phyloP scores from a whole-genome alignment of 768 basidiomycete species.

The Pholiota conissans region DNA sequence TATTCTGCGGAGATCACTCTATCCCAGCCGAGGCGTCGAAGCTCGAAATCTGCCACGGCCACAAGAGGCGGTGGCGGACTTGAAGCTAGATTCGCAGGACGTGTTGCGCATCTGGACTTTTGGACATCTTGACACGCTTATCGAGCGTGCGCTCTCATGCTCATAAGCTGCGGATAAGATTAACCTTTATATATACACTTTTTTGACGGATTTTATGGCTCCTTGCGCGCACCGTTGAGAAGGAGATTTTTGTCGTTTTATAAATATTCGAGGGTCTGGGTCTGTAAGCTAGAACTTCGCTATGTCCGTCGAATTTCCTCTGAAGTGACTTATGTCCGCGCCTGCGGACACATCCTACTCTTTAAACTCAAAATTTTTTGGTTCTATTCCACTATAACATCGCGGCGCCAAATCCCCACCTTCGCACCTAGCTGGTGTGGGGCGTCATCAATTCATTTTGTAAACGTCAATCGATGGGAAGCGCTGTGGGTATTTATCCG shows the following conservation, averaged over 20 bases:
- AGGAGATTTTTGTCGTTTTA: too few species aligned
- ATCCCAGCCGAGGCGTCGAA: background rate
- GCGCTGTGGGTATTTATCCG: too few species aligned
- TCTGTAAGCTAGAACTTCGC: too few species aligned
- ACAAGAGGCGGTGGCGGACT: background rate
- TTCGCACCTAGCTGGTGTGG: background rate
- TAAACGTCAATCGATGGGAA: background rate
- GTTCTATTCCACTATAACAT: too few species aligned
- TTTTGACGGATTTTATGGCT: too few species aligned
- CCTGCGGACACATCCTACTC: background rate
- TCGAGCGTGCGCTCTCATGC: background rate
- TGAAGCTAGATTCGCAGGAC: too few species aligned
- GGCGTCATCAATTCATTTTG: background rate
- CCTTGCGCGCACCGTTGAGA: too few species aligned
- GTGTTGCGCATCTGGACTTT: background rate
- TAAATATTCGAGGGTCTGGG: too few species aligned
- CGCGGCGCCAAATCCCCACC: background rate
- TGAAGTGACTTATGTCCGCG: background rate
- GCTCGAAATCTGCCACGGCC: background rate
- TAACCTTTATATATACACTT: background rate
- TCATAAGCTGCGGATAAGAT: background rate
- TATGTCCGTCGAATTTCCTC: too few species aligned
- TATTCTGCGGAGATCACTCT: background rate
- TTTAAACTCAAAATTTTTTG: too few species aligned
- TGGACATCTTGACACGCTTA: background rate